A percentile compares a stretch with the other conserved stretches of the same genome.
Conservation (phyloP, 2,329 filamentous ascomycete species). For the Penicillium capsulatum region DNA sequence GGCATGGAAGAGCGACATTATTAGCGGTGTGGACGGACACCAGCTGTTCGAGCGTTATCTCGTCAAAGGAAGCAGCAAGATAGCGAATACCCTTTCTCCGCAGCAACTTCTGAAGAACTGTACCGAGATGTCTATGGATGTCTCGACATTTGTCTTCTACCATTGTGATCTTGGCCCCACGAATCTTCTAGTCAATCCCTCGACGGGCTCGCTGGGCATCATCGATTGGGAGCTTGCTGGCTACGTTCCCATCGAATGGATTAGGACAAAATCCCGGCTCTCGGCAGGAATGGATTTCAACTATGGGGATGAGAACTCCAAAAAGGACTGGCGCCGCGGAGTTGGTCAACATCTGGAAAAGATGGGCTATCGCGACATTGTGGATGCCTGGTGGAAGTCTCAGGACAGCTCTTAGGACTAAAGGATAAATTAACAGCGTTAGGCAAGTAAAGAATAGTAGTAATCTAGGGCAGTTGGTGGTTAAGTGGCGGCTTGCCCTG, state of each 20-base stretch:
- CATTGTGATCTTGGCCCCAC: conserved; percentile 31
- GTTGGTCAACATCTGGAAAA: conserved; percentile 4
- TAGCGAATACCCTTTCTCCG: conserved; percentile 8
- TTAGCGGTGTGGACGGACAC: conserved; percentile 8
- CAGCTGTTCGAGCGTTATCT: conserved; percentile 11
- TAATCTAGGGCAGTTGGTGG: too few species aligned
- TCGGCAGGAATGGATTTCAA: conserved; percentile 26
- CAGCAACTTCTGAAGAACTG: conserved; percentile 9
- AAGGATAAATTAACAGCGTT: not conserved
- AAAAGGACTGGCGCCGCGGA: conserved; percentile 5
- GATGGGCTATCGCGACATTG: conserved; percentile 5
- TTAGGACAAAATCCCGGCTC: conserved; percentile 32
- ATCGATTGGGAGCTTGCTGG: conserved; percentile 34
- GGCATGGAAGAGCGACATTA: not conserved
- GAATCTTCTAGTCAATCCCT: conserved; percentile 29
- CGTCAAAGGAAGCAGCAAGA: conserved; percentile 7
- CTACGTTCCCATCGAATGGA: conserved; percentile 30
- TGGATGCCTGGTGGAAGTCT: conserved; percentile 7
- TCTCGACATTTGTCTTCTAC: conserved; percentile 14
- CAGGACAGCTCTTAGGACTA: not conserved
- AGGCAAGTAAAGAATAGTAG: too few species aligned
- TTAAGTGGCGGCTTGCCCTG: too few species aligned
- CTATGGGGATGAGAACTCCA: conserved; percentile 4
- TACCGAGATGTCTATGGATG: conserved; percentile 10
- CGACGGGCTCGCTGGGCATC: conserved; percentile 19